Evolutionary conservation across 2,329 filamentous ascomycete species (phyloP).

Genomic region (Cadophora sp.): DNA sequence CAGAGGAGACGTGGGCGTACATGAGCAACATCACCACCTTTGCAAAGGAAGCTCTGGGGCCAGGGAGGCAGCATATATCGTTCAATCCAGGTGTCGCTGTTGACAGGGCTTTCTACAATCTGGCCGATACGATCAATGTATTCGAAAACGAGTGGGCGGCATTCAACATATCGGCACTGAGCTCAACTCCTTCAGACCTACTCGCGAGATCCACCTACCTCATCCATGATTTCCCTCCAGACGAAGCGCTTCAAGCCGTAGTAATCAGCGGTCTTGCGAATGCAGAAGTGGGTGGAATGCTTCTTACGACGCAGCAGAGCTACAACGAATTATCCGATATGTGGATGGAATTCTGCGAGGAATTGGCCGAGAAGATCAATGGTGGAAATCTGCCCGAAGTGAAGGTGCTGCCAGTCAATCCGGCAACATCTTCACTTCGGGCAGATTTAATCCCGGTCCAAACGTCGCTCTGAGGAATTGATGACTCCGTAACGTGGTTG

Average conservation of each 20-base stretch:
- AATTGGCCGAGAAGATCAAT: slow-evolving; percentile 20
- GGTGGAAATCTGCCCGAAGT: slow-evolving; percentile 5
- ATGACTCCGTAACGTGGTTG: background rate
- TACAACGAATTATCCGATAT: slow-evolving; percentile 33
- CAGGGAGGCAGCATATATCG: slow-evolving; percentile 30
- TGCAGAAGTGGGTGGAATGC: slow-evolving; percentile 30
- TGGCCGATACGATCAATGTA: slow-evolving; percentile 37
- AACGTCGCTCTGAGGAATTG: background rate
- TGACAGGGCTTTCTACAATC: slow-evolving; percentile 32
- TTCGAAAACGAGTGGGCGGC: slow-evolving; percentile 35
- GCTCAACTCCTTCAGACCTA: slow-evolving; percentile 19
- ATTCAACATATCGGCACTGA: slow-evolving; percentile 30
- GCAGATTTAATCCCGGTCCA: background rate
- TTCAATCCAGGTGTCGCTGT: slow-evolving; percentile 37
- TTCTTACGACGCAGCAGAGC: slow-evolving; percentile 34
- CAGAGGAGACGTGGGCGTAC: slow-evolving; percentile 29
- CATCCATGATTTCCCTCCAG: slow-evolving; percentile 35
- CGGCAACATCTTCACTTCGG: background rate
- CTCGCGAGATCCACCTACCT: slow-evolving; percentile 31
- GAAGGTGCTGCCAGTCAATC: background rate
- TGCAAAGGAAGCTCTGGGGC: slow-evolving; percentile 30
- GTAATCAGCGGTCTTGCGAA: slow-evolving; percentile 33
- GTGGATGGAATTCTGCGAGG: slow-evolving; percentile 29
- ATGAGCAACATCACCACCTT: slow-evolving; percentile 33
- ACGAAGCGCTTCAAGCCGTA: slow-evolving; percentile 23